Percentiles rank a stretch among this genome's conserved stretches.
Conservation (phyloP, 441 rosid species). For the Syzygium malaccense region DNA sequence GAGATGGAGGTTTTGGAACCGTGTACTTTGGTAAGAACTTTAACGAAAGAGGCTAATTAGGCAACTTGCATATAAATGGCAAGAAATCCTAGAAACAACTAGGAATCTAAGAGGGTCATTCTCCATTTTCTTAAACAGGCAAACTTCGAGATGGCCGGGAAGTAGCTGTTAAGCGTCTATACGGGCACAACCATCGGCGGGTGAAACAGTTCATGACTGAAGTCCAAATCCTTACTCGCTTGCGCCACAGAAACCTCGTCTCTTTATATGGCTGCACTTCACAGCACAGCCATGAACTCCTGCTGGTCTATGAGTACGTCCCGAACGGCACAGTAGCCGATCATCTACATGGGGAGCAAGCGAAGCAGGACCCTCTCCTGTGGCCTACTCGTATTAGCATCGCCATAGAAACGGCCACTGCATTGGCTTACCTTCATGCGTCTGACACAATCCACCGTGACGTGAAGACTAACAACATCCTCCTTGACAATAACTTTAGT, state of each 20-base stretch:
- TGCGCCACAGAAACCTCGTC: neutral
- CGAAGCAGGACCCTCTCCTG: neutral
- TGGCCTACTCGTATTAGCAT: neutral
- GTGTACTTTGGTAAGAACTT: neutral
- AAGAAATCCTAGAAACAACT: neutral
- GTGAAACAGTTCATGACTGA: neutral
- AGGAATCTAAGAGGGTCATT: neutral
- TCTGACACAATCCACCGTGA: neutral
- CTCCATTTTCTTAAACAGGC: neutral
- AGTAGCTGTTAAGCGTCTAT: neutral
- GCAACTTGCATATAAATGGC: neutral
- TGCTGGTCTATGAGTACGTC: neutral
- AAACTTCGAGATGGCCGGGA: neutral
- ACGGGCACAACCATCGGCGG: neutral
- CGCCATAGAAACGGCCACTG: neutral
- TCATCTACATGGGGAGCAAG: neutral
- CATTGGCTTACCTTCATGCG: neutral
- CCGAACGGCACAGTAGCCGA: neutral
- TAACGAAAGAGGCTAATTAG: neutral
- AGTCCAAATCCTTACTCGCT: neutral
- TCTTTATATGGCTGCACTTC: neutral
- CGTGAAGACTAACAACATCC: neutral
- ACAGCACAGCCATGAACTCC: neutral
- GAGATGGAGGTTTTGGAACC: constrained; percentile 4
- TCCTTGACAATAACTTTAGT: neutral